Evolutionary conservation across 1,284 basidiomycete genomes (phyloP).

Genomic region (Peniophora sp.): DNA sequence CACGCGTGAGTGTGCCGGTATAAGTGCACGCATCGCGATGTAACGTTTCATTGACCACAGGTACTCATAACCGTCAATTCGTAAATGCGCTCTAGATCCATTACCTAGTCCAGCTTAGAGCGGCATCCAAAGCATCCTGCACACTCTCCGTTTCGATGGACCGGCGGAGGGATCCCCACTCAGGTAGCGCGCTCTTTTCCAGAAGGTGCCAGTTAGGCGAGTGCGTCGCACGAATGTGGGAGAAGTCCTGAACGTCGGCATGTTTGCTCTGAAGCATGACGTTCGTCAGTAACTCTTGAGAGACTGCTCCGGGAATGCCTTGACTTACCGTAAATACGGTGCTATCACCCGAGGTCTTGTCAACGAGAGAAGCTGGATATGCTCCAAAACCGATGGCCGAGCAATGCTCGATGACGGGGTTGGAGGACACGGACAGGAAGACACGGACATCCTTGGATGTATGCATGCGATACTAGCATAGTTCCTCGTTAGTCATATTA

Average conservation of each 20-base stretch:
- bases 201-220: constrained; percentile 67
- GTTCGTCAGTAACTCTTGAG: not conserved
- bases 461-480: constrained; percentile 72
- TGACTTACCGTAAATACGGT: not conserved
- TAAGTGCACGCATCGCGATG: too few relatives aligned
- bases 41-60: too few relatives aligned
- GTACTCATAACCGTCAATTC: too few relatives aligned
- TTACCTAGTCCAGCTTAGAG: too few relatives aligned
- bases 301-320: not conserved
- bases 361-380: constrained; percentile 38
- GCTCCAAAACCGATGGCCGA: constrained; percentile 45
- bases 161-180: too few relatives aligned
- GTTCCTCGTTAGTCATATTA: constrained; percentile 2
- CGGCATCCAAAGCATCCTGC: too few relatives aligned
- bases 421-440: constrained; percentile 55
- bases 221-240: constrained; percentile 62
- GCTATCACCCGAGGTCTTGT: not conserved
- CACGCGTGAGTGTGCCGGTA: too few relatives aligned
- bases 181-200: constrained; percentile 7
- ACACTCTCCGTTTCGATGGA: too few relatives aligned
- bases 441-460: constrained; percentile 51
- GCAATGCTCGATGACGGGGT: constrained; percentile 74
- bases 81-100: too few relatives aligned
- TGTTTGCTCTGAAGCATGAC: constrained; percentile 21
- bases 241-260: constrained; percentile 66